Conservation (phyloP, 805 yeast species). For the Priceomyces castillae region DNA sequence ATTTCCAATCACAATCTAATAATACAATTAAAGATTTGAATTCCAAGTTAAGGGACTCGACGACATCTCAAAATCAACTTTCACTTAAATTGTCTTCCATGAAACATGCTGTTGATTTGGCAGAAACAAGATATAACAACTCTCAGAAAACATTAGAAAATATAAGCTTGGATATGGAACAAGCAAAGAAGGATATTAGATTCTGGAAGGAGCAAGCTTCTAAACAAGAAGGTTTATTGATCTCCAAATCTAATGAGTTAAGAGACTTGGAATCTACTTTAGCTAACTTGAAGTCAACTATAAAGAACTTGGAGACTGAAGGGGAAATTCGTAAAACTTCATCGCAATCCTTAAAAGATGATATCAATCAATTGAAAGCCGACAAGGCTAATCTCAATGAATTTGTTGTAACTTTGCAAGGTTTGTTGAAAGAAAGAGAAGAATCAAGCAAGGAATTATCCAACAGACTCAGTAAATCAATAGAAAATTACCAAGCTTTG, state of each 20-base stretch:
- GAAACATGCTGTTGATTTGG: constrained; percentile 51
- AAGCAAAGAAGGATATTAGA: constrained; percentile 24
- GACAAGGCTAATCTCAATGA: constrained; percentile 61
- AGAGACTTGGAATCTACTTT: constrained; percentile 48
- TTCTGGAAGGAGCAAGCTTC: constrained; percentile 44
- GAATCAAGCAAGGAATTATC: constrained; percentile 47
- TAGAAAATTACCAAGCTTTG: constrained; percentile 43
- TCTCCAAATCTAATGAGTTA: constrained; percentile 46
- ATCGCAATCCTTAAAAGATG: constrained; percentile 50
- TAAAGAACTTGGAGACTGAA: constrained; percentile 54
- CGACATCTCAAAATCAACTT: constrained; percentile 37
- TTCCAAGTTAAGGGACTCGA: constrained; percentile 26
- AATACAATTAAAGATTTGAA: constrained; percentile 48
- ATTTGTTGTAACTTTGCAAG: constrained; percentile 58
- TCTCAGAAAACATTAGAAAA: constrained; percentile 31
- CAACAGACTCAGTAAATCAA: constrained; percentile 45
- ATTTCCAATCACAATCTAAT: constrained; percentile 37
- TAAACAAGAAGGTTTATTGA: constrained; percentile 35
- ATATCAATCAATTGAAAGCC: constrained; percentile 48
- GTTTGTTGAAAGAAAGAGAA: constrained; percentile 61
- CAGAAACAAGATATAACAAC: constrained; percentile 51
- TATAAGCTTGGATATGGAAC: constrained; percentile 25
- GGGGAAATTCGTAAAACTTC: constrained; percentile 47
- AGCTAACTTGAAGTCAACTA: constrained; percentile 43
- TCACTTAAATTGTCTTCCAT: constrained; percentile 51